phyloP scores from a whole-genome alignment of 352 stramenopile genomes.

The Peronospora destructor region DNA sequence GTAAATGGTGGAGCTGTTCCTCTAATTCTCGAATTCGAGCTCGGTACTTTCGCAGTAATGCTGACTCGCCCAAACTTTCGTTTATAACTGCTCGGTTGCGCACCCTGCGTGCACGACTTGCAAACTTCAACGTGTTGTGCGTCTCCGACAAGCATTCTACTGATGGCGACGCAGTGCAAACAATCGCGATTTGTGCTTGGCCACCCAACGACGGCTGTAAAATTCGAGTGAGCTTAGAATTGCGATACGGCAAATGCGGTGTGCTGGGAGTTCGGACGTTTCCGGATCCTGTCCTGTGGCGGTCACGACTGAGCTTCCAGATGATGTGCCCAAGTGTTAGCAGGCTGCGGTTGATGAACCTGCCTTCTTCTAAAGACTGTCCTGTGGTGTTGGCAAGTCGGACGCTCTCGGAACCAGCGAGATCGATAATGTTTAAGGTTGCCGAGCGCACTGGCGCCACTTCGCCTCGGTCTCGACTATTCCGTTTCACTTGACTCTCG shows the following conservation, averaged over 20 bases:
- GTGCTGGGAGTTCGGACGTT: slow-evolving; percentile 13
- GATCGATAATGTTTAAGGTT: slow-evolving; percentile 88
- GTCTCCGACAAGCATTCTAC: slow-evolving; percentile 92
- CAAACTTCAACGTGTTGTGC: slow-evolving; percentile 95
- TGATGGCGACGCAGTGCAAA: slow-evolving; percentile 93
- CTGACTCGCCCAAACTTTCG: slow-evolving; percentile 67
- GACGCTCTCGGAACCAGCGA: slow-evolving; percentile 85
- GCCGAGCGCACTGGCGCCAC: slow-evolving; percentile 48
- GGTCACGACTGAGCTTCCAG: slow-evolving; percentile 84
- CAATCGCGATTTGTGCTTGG: slow-evolving; percentile 94
- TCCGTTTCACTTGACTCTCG: slow-evolving; percentile 58
- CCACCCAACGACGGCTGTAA: slow-evolving; percentile 94
- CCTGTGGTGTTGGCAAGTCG: slow-evolving; percentile 73
- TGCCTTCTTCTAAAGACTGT: slow-evolving; percentile 76
- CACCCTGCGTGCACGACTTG: slow-evolving; percentile 87
- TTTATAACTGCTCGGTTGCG: slow-evolving; percentile 89
- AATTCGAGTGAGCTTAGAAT: slow-evolving; percentile 97
- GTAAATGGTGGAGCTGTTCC: slow-evolving; percentile 52
- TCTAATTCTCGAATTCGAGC: slow-evolving; percentile 57
- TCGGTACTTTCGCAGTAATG: slow-evolving; percentile 61
- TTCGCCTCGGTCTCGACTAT: slow-evolving; percentile 18
- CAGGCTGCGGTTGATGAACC: slow-evolving; percentile 87
- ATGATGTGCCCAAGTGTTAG: slow-evolving; percentile 92
- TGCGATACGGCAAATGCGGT: slow-evolving; percentile 92
- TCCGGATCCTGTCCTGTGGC: slow-evolving; percentile 18